Evolutionary conservation across 2,329 filamentous ascomycete species (phyloP).

Genomic region (Orbilia brochopaga): DNA sequence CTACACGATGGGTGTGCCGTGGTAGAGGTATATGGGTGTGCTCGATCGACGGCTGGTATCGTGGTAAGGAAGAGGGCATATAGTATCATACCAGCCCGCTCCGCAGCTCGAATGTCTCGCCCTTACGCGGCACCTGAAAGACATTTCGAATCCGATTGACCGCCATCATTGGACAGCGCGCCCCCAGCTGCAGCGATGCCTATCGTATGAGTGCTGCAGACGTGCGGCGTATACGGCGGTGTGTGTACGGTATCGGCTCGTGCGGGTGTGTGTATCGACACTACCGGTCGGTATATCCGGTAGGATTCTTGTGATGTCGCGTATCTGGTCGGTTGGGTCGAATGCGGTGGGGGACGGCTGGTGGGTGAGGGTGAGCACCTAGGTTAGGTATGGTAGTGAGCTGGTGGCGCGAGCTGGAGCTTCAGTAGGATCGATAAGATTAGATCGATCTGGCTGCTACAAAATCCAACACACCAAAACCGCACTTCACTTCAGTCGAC

Average conservation of each 20-base stretch:
- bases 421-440: too few species aligned
- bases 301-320: too few species aligned
- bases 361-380: conserved; percentile 1
- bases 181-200: conserved; percentile 33
- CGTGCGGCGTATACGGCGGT: too few species aligned
- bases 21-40: too few species aligned
- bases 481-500: conserved; percentile 12
- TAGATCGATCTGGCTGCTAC: background rate
- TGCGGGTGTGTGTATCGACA: too few species aligned
- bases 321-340: conserved; percentile 19
- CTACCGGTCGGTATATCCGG: too few species aligned
- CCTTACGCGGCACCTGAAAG: conserved; percentile 85
- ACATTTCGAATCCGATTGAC: conserved; percentile 95
- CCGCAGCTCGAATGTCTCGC: conserved; percentile 96
- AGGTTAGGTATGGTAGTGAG: conserved; percentile 1
- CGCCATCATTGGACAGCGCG: conserved; percentile 71
- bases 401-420: conserved; percentile 23
- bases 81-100: conserved; percentile 74
- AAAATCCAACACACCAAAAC: conserved; percentile 35
- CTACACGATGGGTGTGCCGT: too few species aligned
- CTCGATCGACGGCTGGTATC: background rate
- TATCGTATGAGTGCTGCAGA: conserved; percentile 52
- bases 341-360: conserved; percentile 7
- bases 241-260: too few species aligned
- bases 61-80: background rate